Base-by-base conservation (phyloP, 257 asterid genomes). In the Capsicum chinense region DNA sequence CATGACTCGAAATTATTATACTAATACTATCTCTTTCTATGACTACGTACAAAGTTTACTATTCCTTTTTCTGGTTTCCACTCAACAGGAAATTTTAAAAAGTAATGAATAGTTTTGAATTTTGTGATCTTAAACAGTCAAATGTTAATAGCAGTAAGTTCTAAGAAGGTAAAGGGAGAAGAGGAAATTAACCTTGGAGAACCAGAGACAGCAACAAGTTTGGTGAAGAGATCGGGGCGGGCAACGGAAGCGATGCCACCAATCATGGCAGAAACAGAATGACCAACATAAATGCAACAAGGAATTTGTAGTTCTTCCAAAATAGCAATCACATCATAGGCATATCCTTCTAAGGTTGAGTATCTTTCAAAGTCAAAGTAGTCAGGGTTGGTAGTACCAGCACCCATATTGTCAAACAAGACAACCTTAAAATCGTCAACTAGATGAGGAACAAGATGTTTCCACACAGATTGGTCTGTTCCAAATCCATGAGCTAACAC, bases 291-390 rank as follows among this genome's bases (percentile, higher is more conserved):
- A 9, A 92, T 88, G 85, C 95, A 93, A 2, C 87, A 83, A 3
- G 76, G 59, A 14, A 94, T 87, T 44, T 62, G 82, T 9, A 94
- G 89, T 80, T 91, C 97, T 63, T 92, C 95, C 33, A 92, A 42
- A 21, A 94, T 91, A 21, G 93, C 94, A 14, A 94, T 88, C 19
- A 94, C 84, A 70, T 94, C 98, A 83, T 88, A 86, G 16, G 94
- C 98, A 76, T 88, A 90, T 7, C 97, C 95, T 39, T 94, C 95
- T 7, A 92, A 93, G 2, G 89, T 85, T 5, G 98, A 85, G 7
- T 95, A 95, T 0, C 98, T 68, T 2, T 93, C 95, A 50, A 95
- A 95, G 81, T 95, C 98, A 78, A 95, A 95, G 89, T 92, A 95
- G 60, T 93, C 98, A 0, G 95, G 97, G 21, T 91, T 94, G 35